These are phyloP conservation scores for Melampsora occidentalis DNA, from an alignment of 1,284 basidiomycete genomes.

Conservation along the genomic window DNA sequence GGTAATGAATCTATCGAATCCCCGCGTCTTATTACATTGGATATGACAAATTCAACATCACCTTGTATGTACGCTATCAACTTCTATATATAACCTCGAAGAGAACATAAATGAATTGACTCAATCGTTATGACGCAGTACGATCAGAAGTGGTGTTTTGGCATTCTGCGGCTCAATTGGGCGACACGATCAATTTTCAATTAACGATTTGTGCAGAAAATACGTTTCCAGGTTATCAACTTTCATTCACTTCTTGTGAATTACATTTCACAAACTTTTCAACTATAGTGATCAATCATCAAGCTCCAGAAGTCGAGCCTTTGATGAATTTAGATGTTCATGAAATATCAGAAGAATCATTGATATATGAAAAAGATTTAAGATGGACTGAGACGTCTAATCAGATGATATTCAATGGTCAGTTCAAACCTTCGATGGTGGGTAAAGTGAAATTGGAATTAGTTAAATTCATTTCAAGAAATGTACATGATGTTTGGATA, in stretches of 20 bases:
- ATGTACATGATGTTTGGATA: neutral
- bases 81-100: neutral
- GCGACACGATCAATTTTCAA: conserved; percentile 27
- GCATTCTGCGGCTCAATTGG: conserved; percentile 12
- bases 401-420: conserved; percentile 20
- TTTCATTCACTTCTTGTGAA: conserved; percentile 18
- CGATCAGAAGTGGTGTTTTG: conserved; percentile 20
- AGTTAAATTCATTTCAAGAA: conserved; percentile 14
- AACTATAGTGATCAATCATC: conserved; percentile 17
- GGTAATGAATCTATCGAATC: neutral
- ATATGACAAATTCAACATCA: neutral
- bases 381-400: neutral
- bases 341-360: conserved; percentile 6
- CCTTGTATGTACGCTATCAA: conserved; percentile 16
- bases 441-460: conserved; percentile 24
- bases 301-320: neutral
- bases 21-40: neutral
- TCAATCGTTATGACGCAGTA: conserved; percentile 7
- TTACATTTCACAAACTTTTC: conserved; percentile 25
- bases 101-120: neutral
- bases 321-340: conserved; percentile 10
- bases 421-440: conserved; percentile 16
- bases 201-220: neutral
- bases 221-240: conserved; percentile 20
- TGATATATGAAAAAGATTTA: conserved; percentile 8